Conservation (phyloP, 1,139 yeast genomes). For the Taphrina wiesneri region DNA sequence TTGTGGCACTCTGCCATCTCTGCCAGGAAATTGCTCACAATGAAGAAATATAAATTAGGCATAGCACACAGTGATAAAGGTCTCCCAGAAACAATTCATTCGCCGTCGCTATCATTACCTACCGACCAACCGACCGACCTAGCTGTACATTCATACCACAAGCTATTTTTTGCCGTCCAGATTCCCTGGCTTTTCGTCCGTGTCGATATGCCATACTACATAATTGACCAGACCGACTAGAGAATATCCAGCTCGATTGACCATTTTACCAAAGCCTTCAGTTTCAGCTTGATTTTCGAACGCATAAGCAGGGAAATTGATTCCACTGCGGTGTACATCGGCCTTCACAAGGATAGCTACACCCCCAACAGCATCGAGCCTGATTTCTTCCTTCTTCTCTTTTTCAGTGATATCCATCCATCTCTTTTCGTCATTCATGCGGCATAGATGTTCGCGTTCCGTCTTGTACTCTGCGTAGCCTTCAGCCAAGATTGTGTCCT, state of each 20-base stretch:
- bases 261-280: conserved; percentile 84
- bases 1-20: no score
- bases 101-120: not conserved
- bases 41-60: no score
- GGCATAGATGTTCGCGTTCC: conserved; percentile 58
- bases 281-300: conserved; percentile 90
- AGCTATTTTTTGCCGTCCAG: not conserved
- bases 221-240: conserved; percentile 90
- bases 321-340: conserved; percentile 75
- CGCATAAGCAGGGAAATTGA: conserved; percentile 84
- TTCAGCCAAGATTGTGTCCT: conserved; percentile 86
- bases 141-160: no score
- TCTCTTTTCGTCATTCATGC: conserved; percentile 37
- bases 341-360: conserved; percentile 84
- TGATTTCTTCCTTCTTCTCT: conserved; percentile 64
- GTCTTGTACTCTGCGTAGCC: conserved; percentile 90
- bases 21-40: no score
- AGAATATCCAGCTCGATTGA: conserved; percentile 71
- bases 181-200: conserved; percentile 28
- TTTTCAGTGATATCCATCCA: conserved; percentile 54
- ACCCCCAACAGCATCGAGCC: conserved; percentile 87
- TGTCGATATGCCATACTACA: conserved; percentile 64
- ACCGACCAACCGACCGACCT: no score
- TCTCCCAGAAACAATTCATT: not conserved
- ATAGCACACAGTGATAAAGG: not conserved